Evolutionary conservation across 331 rosid genomes (phyloP), one percentile per base, ranked within the genome.

Genomic region (Rhamnella rubrinervis): DNA sequence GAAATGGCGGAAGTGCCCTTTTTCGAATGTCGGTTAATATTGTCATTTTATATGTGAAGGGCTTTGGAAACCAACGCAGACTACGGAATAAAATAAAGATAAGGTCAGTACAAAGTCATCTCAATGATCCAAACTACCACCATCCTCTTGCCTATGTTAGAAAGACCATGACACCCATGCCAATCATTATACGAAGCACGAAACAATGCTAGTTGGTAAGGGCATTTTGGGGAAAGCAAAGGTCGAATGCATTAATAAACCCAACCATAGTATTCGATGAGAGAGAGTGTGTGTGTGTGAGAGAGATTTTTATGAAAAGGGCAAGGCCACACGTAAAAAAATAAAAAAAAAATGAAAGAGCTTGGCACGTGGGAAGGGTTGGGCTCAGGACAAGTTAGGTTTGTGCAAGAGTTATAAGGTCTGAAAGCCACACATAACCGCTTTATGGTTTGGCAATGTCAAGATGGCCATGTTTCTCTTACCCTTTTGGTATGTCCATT

Each of bases 81-180:
- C 88, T 80, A 84, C 87, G 82, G 90, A 88, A 85, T 80, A 89
- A 55, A 81, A 77, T 75, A 85, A 68, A 86, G 92, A 86, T 81
- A 84, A 79, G 92, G 92, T 79, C 78, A 83, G 87, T 79, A 77
- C 82, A 77, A 71, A 81, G 92, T 86, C 88, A 87, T 87, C 90
- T 84, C 95, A 79, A 77, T 65, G 72, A 84, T 79, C 89, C 71
- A 86, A 86, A 81, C 88, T 40, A 71, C 85, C 83, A 80, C 85
- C 78, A 75, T 70, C 80, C 55, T 60, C 73, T 63, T 31, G 35
- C 12, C 39, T 71, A 1, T 65, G 13, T 6, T 12, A 15, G 44
- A 77, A 76, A 77, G 84, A 74, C 92, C 17, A 53, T n/a, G 64
- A 49, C 67, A 31, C 85, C 86, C 88, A 26, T 6, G 21, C 72